A percentile compares a stretch with the other conserved stretches of the same genome.
Conservation (phyloP, 177 flowering plant species). For the Vitis hybrid region DNA sequence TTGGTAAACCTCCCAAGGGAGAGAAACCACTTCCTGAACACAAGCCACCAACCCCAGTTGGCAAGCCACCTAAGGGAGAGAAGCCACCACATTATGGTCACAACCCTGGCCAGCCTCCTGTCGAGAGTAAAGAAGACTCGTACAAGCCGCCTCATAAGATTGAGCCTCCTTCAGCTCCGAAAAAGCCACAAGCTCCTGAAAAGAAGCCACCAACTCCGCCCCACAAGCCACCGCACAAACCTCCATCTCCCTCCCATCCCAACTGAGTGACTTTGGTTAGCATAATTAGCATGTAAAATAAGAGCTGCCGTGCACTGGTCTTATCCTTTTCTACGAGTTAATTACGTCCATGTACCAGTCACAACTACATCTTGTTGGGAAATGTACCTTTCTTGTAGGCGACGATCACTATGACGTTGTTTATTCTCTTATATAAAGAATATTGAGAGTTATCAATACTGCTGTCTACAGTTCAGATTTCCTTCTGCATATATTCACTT, state of each 20-base stretch:
- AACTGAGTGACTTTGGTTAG: background rate
- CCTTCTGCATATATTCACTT: no score
- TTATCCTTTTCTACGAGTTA: background rate
- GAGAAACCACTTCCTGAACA: slow-evolving; percentile 7
- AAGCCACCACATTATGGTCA: slow-evolving; percentile 5
- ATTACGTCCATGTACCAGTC: no score
- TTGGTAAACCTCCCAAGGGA: no score
- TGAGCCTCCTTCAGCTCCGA: background rate
- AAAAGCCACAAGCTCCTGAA: background rate
- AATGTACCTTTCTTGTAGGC: no score
- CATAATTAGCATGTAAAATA: background rate
- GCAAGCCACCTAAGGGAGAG: no score
- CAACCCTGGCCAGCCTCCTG: slow-evolving; percentile 7
- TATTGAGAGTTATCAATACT: no score
- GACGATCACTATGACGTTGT: no score
- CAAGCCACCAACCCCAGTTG: background rate
- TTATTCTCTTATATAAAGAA: no score
- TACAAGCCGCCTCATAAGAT: background rate
- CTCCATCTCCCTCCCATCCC: background rate
- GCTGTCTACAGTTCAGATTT: no score
- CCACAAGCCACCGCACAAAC: no score
- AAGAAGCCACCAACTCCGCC: background rate
- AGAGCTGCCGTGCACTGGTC: background rate
- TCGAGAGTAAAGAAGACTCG: background rate
- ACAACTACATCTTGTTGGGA: no score